These are phyloP conservation scores for Pseudodiploospora longispora DNA, from an alignment of 2,329 filamentous ascomycete species.

Conservation along the genomic window DNA sequence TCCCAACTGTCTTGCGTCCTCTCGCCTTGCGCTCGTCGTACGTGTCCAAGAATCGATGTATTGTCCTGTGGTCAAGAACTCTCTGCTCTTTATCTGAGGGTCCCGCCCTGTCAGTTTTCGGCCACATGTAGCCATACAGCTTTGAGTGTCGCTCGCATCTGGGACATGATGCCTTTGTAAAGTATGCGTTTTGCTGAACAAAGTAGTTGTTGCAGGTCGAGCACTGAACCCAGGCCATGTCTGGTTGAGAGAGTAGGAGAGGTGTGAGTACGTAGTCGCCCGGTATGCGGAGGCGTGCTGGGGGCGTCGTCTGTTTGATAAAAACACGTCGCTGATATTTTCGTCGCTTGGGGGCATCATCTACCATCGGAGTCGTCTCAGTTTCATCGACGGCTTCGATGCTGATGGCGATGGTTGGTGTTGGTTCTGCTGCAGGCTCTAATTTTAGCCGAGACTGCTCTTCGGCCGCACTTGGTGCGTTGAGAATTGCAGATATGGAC, in stretches of 20 bases:
- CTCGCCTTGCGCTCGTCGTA: slow-evolving; percentile 56
- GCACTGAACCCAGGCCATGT: slow-evolving; percentile 82
- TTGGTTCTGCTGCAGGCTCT: neutral
- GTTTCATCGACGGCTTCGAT: slow-evolving; percentile 17
- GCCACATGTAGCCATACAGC: slow-evolving; percentile 91
- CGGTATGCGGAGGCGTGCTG: slow-evolving; percentile 42
- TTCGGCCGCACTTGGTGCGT: slow-evolving; percentile 16
- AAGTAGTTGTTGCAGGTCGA: slow-evolving; percentile 75
- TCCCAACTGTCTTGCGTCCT: slow-evolving; percentile 25
- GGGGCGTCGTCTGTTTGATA: slow-evolving; percentile 25
- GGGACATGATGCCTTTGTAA: slow-evolving; percentile 76
- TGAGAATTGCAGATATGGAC: slow-evolving; percentile 26
- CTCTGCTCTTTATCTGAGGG: slow-evolving; percentile 62
- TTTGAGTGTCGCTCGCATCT: slow-evolving; percentile 94
- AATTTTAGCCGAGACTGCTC: neutral
- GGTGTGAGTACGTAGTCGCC: slow-evolving; percentile 80
- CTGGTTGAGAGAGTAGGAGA: slow-evolving; percentile 63
- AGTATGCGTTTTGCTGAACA: slow-evolving; percentile 82
- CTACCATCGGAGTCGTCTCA: slow-evolving; percentile 6
- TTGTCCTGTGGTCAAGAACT: slow-evolving; percentile 74
- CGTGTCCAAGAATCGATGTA: slow-evolving; percentile 74
- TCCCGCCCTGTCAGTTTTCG: slow-evolving; percentile 80
- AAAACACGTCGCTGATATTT: slow-evolving; percentile 28
- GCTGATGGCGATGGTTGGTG: slow-evolving; percentile 15
- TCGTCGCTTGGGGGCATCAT: slow-evolving; percentile 18